Percentiles rank a stretch among this genome's conserved stretches.
These are phyloP conservation scores for Gloeostereum incarnatum DNA, from an alignment of 768 basidiomycete genomes.

Conservation along the genomic window DNA sequence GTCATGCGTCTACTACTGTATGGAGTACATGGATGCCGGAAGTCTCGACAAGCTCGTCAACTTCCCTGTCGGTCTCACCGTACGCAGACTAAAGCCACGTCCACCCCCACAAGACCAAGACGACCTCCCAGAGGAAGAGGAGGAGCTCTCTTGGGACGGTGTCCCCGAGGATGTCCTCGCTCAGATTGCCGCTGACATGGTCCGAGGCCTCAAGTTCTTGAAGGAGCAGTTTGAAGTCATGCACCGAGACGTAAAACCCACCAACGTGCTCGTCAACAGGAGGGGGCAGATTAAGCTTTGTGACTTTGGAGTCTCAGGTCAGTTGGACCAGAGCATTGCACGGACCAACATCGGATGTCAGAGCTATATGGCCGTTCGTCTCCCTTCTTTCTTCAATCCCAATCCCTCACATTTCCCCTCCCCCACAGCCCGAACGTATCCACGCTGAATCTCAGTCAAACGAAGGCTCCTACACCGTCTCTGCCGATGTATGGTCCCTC, in stretches of 20 bases:
- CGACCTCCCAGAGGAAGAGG: constrained; percentile 11
- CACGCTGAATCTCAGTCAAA: constrained; percentile 87
- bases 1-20: constrained; percentile 99
- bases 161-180: constrained; percentile 77
- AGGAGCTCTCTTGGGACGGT: constrained; percentile 22
- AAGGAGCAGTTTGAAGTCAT: constrained; percentile 89
- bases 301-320: constrained; percentile 98
- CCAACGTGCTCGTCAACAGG: constrained; percentile 84
- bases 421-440: constrained; percentile 82
- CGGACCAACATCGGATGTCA: constrained; percentile 99
- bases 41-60: constrained; percentile 75
- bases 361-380: constrained; percentile 91
- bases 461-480: constrained; percentile 86
- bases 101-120: constrained; percentile 8
- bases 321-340: constrained; percentile 91
- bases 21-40: constrained; percentile 99
- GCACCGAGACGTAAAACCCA: constrained; percentile 83
- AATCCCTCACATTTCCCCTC: constrained; percentile 1
- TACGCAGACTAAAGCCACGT: constrained; percentile 1
- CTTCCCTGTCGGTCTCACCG: constrained; percentile 11
- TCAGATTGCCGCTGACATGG: constrained; percentile 74
- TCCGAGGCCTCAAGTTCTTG: constrained; percentile 85
- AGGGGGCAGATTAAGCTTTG: constrained; percentile 91
- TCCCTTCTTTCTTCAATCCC: constrained; percentile 3
- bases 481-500: constrained; percentile 96